Base-by-base conservation (phyloP, 768 basidiomycete genomes). In the Leucocoprinus leucothites region DNA sequence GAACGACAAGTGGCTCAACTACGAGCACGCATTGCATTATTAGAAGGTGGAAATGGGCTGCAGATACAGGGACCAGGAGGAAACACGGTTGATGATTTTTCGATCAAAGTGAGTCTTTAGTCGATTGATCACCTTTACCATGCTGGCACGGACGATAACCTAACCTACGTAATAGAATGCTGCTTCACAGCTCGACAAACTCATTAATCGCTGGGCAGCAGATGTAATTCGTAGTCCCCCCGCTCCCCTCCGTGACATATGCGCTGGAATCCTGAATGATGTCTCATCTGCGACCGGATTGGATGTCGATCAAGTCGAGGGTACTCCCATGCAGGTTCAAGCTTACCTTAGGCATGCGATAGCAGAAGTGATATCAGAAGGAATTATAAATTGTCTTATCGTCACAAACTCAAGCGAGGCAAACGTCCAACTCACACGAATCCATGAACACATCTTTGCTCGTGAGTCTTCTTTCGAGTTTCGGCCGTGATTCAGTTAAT, bases 151-250 rank as follows among this genome's bases (percentile, higher is more conserved):
- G 42, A 22, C 25, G 19, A 40, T 45, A 47, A 19, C 48, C 44
- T n/a, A 41, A 47, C 35, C 34, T 34, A n/a, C n/a, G n/a, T n/a
- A 22, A 22, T 63, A 94, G 90, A 93, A 89, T 60, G 76, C 87
- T 8, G 91, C 91, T 2, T 87, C 89, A 4, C 85, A 86, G 49
- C 80, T 94, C 21, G 92, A 94, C 64, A 83, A 89, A 48, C 74
- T 84, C 45, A 84, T 94, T 66, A 94, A 94, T 66, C 83, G 91
- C 62, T 94, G 90, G 90, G 90, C 91, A 2, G 86, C 88, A 46
- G 89, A 91, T 47, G 73, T 85, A 62, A 77, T 89, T 14, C 81
- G 82, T 25, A 65, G 67, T 16, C 84, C 84, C 5, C 85, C 83
- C 11, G 74, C 72, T 0, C 73, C 79, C 8, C 71, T 86, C 22